phyloP scores from a whole-genome alignment of 768 basidiomycete species.

The Lactarius vividus region DNA sequence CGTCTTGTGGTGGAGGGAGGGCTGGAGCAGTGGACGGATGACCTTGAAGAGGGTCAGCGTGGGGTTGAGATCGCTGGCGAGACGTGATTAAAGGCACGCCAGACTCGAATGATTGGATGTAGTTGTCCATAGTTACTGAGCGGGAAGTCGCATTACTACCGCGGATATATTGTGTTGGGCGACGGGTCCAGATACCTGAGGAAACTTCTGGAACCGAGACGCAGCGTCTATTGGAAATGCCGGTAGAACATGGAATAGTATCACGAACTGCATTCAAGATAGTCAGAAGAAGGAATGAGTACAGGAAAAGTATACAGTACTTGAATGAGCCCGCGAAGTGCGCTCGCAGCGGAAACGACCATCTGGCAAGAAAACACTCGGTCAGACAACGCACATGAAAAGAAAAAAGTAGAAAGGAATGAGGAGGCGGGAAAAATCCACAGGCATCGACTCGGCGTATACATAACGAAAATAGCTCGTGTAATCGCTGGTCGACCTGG shows the following conservation, averaged over 20 bases:
- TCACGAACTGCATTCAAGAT: neutral
- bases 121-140: conserved; percentile 2
- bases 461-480: conserved; percentile 1
- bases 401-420: neutral
- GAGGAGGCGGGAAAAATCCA: conserved; percentile 7
- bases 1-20: conserved; percentile 18
- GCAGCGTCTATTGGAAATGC: neutral
- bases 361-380: conserved; percentile 6
- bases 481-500: neutral
- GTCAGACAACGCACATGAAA: conserved; percentile 13
- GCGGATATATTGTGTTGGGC: conserved; percentile 9
- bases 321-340: conserved; percentile 5
- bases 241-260: neutral
- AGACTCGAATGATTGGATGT: neutral
- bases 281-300: neutral
- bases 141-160: neutral
- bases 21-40: neutral
- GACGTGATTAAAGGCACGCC: conserved; percentile 1
- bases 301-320: conserved; percentile 7
- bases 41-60: neutral
- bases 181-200: neutral
- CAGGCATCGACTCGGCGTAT: conserved; percentile 14
- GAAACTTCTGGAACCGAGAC: conserved; percentile 25
- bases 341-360: neutral
- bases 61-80: conserved; percentile 5